Conservation (phyloP, 768 basidiomycete species). For the Hirschioporus abietinus region DNA sequence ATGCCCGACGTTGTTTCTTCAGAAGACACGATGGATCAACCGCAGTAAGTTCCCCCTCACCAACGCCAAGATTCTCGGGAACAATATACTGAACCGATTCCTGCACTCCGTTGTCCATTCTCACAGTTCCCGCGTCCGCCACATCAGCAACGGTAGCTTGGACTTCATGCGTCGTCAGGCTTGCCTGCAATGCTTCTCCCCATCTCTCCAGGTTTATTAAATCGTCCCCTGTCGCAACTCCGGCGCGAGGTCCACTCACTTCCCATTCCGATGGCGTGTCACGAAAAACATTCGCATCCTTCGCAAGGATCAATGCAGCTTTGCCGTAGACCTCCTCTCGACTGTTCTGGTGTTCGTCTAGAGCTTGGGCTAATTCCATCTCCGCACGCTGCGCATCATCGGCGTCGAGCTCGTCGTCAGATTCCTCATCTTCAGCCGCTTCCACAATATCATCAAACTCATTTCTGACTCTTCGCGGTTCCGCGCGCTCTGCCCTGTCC, state of each 20-base stretch:
- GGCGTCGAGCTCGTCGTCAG: background rate
- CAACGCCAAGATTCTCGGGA: background rate
- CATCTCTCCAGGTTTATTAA: background rate
- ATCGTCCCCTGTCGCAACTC: constrained; percentile 2
- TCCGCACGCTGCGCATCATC: background rate
- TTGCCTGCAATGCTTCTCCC: background rate
- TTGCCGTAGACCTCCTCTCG: background rate
- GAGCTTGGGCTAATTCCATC: background rate
- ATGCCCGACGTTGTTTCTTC: constrained; percentile 28
- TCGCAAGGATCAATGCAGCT: background rate
- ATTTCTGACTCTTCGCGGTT: constrained; percentile 1
- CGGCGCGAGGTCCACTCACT: background rate
- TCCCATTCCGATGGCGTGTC: background rate
- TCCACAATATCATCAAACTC: constrained; percentile 1
- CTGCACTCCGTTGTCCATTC: background rate
- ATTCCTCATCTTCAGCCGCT: background rate
- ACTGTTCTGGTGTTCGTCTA: background rate
- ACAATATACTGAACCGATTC: background rate
- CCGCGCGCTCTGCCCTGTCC: background rate
- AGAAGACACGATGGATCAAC: constrained; percentile 17
- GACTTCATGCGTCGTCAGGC: too few species aligned
- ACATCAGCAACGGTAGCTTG: background rate
- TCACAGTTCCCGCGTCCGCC: background rate
- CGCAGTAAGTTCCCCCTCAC: constrained; percentile 4
- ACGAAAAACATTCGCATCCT: background rate